phyloP scores from a whole-genome alignment of 129 eudicot genomes.

The Flaveria ramosissima region DNA sequence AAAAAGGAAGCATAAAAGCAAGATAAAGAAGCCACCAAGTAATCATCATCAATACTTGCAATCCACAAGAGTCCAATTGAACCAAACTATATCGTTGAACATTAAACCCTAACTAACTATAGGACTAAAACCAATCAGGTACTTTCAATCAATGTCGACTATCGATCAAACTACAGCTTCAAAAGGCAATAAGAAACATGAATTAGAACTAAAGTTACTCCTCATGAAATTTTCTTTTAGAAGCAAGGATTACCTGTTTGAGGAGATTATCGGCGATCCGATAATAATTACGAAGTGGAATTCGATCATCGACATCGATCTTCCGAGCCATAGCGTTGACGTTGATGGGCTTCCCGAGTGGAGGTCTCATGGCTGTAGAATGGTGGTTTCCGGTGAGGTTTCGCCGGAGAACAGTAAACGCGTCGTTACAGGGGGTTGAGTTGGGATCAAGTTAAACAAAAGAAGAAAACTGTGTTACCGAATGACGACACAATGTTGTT shows the following conservation, averaged over 20 bases:
- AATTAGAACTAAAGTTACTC: slow-evolving; percentile 1
- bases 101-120: slow-evolving; percentile 34
- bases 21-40: background rate
- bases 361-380: slow-evolving; percentile 59
- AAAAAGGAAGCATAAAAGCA: background rate
- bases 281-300: slow-evolving; percentile 83
- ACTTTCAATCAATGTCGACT: slow-evolving; percentile 17
- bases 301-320: slow-evolving; percentile 81
- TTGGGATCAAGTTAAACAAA: slow-evolving; percentile 18
- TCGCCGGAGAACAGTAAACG: slow-evolving; percentile 25
- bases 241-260: slow-evolving; percentile 56
- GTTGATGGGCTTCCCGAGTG: slow-evolving; percentile 49
- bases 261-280: slow-evolving; percentile 95
- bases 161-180: background rate
- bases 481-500: slow-evolving; percentile 30
- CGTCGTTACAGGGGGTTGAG: slow-evolving; percentile 4
- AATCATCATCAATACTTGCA: slow-evolving; percentile 7
- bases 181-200: slow-evolving; percentile 4
- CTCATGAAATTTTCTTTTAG: background rate
- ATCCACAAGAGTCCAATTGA: slow-evolving; percentile 1
- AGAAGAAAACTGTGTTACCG: background rate
- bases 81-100: background rate
- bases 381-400: slow-evolving; percentile 22
- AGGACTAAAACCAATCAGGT: slow-evolving; percentile 9
- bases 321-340: slow-evolving; percentile 62